These are phyloP conservation scores for Incumbomyces delicatus DNA, from an alignment of 2,329 filamentous ascomycete species.

Conservation along the genomic window DNA sequence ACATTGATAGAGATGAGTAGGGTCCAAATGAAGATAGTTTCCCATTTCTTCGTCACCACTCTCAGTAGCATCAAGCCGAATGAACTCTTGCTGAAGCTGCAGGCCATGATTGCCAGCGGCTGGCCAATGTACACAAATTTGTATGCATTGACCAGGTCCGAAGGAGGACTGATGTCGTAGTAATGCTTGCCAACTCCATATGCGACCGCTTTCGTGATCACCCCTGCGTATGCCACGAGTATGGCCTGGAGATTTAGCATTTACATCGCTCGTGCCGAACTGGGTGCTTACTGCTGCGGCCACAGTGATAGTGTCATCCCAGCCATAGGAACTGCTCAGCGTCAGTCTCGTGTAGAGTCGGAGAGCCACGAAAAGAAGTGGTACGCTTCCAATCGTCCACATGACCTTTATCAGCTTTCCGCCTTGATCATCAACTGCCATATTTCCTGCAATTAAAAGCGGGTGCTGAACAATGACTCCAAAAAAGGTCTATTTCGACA, in stretches of 20 bases:
- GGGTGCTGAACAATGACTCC: no score
- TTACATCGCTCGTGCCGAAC: background rate
- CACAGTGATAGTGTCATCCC: conserved; percentile 28
- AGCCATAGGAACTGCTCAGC: conserved; percentile 28
- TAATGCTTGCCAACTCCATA: conserved; percentile 29
- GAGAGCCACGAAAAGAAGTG: conserved; percentile 21
- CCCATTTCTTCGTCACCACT: conserved; percentile 27
- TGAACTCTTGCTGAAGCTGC: conserved; percentile 31
- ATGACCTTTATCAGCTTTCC: conserved; percentile 17
- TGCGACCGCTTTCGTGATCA: conserved; percentile 24
- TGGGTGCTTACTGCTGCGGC: conserved; percentile 24
- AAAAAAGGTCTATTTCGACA: no score
- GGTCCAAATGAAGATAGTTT: conserved; percentile 29
- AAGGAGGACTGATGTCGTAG: conserved; percentile 10
- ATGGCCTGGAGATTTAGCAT: background rate
- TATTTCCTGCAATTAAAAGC: conserved; percentile 12
- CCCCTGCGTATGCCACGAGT: conserved; percentile 23
- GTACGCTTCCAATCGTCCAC: conserved; percentile 20
- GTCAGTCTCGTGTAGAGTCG: conserved; percentile 21
- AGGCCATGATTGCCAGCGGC: conserved; percentile 32
- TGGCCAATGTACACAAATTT: conserved; percentile 23
- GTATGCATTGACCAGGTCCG: conserved; percentile 20
- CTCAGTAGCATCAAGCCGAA: conserved; percentile 33
- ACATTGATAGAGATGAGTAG: conserved; percentile 21
- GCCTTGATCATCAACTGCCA: conserved; percentile 13